Evolutionary conservation across 306 rosid species (phyloP), one percentile per base, ranked within the genome.

Genomic region (Lupinus albus): DNA sequence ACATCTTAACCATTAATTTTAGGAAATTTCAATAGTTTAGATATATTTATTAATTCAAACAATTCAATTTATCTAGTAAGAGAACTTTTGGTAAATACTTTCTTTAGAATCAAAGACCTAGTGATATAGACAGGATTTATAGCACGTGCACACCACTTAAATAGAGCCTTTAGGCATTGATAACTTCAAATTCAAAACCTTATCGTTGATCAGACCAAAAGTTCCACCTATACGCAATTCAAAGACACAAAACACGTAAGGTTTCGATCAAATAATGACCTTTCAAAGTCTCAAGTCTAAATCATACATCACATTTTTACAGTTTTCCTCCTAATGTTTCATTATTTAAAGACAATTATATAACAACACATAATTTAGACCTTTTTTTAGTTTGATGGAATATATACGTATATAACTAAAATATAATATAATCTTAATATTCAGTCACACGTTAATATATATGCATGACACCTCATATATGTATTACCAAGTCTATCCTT

Each of bases 61-160:
- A n/a, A n/a, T n/a, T n/a, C n/a, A n/a, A n/a, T n/a, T n/a, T n/a
- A n/a, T n/a, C n/a, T n/a, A n/a, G n/a, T n/a, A n/a, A n/a, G n/a
- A n/a, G n/a, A n/a, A n/a, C 30, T 25, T 20, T 44, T 20, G 21
- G 9, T 6, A 21, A 7, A 4, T 7, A 11, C 49, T 11, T 61
- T 65, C 50, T 38, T 58, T 28, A 53, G 30, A 74, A 39, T 47
- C 48, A 61, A 38, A 35, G 50, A 16, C 50, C 68, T 36, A 58
- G 58, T 32, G 39, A 46, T 25, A 11, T 10, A 18, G 33, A 32
- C 21, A 44, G 84, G 79, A 76, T 73, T 76, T 46, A 25, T 61
- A 35, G 71, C 80, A 80, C 84, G 83, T 83, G 81, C 77, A 42
- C 83, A 63, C 53, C 67, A 80, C 36, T n/a, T n/a, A n/a, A n/a